phyloP scores from a whole-genome alignment of 345 rosid genomes.

The Eucalyptus microcorys region DNA sequence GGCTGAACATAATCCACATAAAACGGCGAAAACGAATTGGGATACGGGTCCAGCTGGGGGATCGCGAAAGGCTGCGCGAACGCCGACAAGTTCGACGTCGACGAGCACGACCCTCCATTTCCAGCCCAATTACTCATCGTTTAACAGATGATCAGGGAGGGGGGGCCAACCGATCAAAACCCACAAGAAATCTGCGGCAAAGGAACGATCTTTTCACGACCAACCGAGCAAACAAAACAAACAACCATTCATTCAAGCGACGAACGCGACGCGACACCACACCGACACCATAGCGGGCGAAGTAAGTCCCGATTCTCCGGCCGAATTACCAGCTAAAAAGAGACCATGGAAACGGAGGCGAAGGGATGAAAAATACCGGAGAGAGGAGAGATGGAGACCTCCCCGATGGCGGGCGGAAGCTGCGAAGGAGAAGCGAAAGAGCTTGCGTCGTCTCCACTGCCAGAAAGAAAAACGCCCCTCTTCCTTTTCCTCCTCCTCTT shows the following conservation, averaged over 20 bases:
- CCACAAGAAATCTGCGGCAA: background rate
- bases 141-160: background rate
- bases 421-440: background rate
- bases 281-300: background rate
- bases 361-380: background rate
- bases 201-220: background rate
- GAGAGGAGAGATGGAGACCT: background rate
- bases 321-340: background rate
- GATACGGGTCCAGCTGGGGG: background rate
- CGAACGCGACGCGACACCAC: background rate
- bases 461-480: background rate
- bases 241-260: background rate
- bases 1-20: background rate
- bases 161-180: background rate
- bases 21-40: background rate
- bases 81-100: background rate
- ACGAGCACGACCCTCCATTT: background rate
- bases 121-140: background rate
- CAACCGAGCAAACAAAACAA: background rate
- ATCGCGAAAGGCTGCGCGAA: background rate
- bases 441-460: background rate
- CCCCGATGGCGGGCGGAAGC: background rate
- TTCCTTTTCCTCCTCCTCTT: no score
- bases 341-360: background rate
- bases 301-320: background rate